Percentiles rank a stretch among this genome's conserved stretches.
These are phyloP conservation scores for Alternaria triticimaculans DNA, from an alignment of 2,329 filamentous ascomycete species.

Conservation along the genomic window DNA sequence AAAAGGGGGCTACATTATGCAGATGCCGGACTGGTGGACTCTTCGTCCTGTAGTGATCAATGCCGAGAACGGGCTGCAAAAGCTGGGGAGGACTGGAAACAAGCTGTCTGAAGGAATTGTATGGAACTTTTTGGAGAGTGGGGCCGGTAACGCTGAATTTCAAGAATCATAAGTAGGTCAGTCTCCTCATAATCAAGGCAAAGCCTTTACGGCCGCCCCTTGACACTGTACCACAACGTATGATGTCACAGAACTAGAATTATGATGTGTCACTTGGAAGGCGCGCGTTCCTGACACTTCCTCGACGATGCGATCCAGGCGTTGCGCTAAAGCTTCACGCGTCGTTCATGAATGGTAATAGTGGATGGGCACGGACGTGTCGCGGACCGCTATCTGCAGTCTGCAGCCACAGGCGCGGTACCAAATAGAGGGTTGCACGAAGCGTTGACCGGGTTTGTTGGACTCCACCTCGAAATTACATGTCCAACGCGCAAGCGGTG, in stretches of 20 bases:
- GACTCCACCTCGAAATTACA: constrained; percentile 4
- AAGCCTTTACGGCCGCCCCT: neutral
- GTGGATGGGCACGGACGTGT: constrained; percentile 10
- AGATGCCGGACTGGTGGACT: constrained; percentile 20
- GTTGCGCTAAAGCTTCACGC: neutral
- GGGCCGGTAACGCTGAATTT: neutral
- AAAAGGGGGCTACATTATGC: constrained; percentile 16
- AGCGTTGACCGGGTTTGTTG: constrained; percentile 11
- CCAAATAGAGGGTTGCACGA: constrained; percentile 9
- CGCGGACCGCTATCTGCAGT: constrained; percentile 16
- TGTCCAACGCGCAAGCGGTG: neutral
- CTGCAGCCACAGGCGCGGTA: constrained; percentile 16
- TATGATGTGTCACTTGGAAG: neutral
- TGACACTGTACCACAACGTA: neutral
- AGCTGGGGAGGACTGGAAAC: constrained; percentile 8
- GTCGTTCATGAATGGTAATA: neutral
- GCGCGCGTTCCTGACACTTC: neutral
- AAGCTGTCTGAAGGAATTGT: constrained; percentile 15
- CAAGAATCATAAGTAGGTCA: neutral
- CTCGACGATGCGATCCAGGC: constrained; percentile 1
- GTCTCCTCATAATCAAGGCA: neutral
- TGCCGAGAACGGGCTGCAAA: constrained; percentile 3
- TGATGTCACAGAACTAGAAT: neutral
- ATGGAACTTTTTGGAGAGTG: constrained; percentile 7
- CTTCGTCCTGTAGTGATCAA: constrained; percentile 14